A percentile compares a stretch with the other conserved stretches of the same genome.
Conservation (phyloP, 257 asterid species). For the Primulina eburnea region DNA sequence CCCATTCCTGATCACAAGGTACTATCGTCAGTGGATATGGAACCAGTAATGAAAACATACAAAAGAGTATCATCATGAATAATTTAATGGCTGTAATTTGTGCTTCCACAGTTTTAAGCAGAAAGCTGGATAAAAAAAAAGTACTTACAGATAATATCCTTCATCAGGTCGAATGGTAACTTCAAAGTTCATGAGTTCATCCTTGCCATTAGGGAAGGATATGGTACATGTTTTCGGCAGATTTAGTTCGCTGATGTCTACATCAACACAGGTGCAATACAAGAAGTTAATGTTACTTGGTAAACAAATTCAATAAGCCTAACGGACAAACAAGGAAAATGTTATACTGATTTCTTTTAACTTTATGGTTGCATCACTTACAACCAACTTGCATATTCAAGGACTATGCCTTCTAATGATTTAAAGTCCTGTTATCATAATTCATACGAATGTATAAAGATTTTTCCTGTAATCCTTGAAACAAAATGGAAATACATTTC, state of each 20-base stretch:
- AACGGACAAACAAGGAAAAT: not conserved
- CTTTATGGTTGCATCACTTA: not conserved
- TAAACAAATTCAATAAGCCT: not conserved
- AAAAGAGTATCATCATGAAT: not conserved
- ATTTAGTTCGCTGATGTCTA: constrained; percentile 64
- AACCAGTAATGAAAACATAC: constrained; percentile 8
- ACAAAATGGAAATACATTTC: too few species aligned
- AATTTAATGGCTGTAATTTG: not conserved
- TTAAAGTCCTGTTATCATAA: not conserved
- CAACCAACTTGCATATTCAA: not conserved
- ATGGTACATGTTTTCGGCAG: constrained; percentile 54
- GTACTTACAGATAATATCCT: constrained; percentile 53
- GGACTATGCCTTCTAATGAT: not conserved
- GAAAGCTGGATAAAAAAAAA: not conserved
- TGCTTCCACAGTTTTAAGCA: not conserved
- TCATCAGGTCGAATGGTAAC: constrained; percentile 66
- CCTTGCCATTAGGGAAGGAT: constrained; percentile 61
- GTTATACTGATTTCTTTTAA: not conserved
- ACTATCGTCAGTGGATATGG: constrained; percentile 1
- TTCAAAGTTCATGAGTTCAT: constrained; percentile 68
- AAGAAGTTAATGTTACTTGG: not conserved
- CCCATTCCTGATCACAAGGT: constrained; percentile 54
- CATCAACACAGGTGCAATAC: constrained; percentile 15
- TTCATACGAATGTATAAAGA: not conserved
- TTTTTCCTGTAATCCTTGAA: not conserved